Percentiles rank a stretch among this genome's conserved stretches.
Evolutionary conservation across 441 rosid genomes (phyloP).

Genomic region (Iberis amara): DNA sequence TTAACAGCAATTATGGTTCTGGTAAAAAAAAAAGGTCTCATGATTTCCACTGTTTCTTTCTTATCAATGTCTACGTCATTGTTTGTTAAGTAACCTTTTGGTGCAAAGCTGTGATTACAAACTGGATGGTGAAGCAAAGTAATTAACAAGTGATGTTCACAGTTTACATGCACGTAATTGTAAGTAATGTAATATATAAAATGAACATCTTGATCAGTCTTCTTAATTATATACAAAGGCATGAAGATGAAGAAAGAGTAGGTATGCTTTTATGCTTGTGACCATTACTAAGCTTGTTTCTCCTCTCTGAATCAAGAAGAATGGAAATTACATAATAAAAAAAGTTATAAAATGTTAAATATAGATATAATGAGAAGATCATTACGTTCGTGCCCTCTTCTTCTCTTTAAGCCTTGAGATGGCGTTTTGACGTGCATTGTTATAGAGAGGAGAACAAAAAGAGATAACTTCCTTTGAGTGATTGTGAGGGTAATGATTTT

Average conservation of each 20-base stretch:
- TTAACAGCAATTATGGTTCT: constrained; percentile 26
- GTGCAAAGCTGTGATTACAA: constrained; percentile 23
- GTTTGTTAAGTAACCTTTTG: constrained; percentile 29
- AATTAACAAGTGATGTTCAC: constrained; percentile 2
- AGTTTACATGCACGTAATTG: constrained; percentile 22
- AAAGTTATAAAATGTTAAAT: background rate
- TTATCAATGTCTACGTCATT: constrained; percentile 28
- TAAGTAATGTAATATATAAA: too few species aligned
- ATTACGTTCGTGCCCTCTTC: constrained; percentile 51
- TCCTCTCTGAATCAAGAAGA: constrained; percentile 26
- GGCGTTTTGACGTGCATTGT: constrained; percentile 33
- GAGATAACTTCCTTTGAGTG: constrained; percentile 34
- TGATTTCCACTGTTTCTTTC: constrained; percentile 4
- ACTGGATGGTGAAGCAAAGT: constrained; percentile 18
- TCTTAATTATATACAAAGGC: constrained; percentile 24
- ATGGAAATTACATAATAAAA: background rate
- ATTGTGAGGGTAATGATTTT: constrained; percentile 33
- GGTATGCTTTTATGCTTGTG: constrained; percentile 1
- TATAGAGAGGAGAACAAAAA: constrained; percentile 30
- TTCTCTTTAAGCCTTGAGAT: constrained; percentile 50
- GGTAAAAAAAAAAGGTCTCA: constrained; percentile 8
- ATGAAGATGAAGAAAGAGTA: background rate
- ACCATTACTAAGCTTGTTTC: constrained; percentile 23
- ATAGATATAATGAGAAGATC: background rate
- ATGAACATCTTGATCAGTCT: constrained; percentile 23